Evolutionary conservation across 306 rosid species (phyloP).

Genomic region (Prunus kanzakura): DNA sequence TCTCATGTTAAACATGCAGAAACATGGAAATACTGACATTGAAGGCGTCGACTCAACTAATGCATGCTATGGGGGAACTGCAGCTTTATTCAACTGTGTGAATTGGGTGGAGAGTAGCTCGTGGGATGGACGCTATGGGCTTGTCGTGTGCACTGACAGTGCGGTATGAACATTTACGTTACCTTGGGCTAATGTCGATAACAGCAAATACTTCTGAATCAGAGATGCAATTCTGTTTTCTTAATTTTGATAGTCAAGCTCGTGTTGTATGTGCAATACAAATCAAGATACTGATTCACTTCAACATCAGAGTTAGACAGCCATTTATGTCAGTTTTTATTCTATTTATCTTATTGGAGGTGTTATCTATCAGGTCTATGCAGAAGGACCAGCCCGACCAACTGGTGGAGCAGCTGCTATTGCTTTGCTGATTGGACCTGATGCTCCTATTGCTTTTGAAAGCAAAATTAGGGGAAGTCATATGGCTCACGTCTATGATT

Average conservation of each 20-base stretch:
- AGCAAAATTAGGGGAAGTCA: slow-evolving; percentile 94
- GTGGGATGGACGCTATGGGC: slow-evolving; percentile 99
- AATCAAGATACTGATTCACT: not conserved
- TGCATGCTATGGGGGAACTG: slow-evolving; percentile 99
- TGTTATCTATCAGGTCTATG: slow-evolving; percentile 74
- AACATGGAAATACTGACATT: slow-evolving; percentile 81
- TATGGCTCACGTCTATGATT: slow-evolving; percentile 92
- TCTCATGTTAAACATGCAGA: slow-evolving; percentile 50
- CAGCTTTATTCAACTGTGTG: slow-evolving; percentile 95
- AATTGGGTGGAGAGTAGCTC: slow-evolving; percentile 98
- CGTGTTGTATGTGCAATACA: not conserved
- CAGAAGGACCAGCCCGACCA: slow-evolving; percentile 99
- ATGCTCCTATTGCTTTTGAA: slow-evolving; percentile 90
- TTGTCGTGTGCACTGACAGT: slow-evolving; percentile 95
- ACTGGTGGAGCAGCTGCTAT: slow-evolving; percentile 99
- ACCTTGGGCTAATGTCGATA: slow-evolving; percentile 14
- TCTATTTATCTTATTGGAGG: slow-evolving; percentile 12
- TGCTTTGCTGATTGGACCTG: slow-evolving; percentile 90
- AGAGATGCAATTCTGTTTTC: not conserved
- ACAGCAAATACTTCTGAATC: not conserved
- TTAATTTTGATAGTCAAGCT: not conserved
- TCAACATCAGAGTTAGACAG: not conserved
- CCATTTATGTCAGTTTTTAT: not conserved
- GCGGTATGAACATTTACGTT: slow-evolving; percentile 57
- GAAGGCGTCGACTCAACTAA: slow-evolving; percentile 96